Base-by-base conservation (phyloP, 2,329 filamentous ascomycete species). In the Ceratocystis cubensis region DNA sequence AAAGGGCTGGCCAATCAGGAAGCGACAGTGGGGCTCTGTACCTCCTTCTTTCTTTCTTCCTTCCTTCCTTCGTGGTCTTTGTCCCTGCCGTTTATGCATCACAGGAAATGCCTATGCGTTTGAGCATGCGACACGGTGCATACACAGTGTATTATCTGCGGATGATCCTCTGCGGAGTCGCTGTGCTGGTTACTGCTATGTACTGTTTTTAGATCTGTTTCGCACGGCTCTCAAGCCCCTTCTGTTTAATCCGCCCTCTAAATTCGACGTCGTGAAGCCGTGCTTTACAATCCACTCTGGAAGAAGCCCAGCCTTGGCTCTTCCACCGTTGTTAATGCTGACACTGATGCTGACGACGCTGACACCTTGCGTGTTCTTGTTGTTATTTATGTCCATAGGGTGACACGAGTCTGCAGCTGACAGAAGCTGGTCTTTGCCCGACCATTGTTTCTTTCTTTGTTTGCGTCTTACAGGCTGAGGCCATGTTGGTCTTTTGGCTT, bases 61-160 rank as follows among this genome's bases (percentile, higher is more conserved):
- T 62, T 62, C 59, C 59, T 62, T 62, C 59, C 41, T 62, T 62
- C n/a, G 37, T 56, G n/a, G 62, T 64, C 30, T 50, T 33, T 56
- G 45, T 25, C n/a, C 46, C 22, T 28, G 28, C 22, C 13, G 45
- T 53, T 64, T 64, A 53, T 50, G 53, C 53, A 37, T 59, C 53
- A 22, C n/a, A 5, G 46, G 46, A 50, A 50, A 50, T 7, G 46
- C 17, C 46, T 10, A 22, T 50, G 46, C 46, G 46, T 50, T 13
- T 20, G 17, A 22, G 46, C 46, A 50, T 17, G 53, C 28, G 53
- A 53, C 53, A 59, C 53, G 33, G 53, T 59, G 28, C 53, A 33
- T 33, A 17, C 7, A 41, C 37, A 41, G 13, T 41, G 37, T 41
- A 1, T 5, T 41, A 1, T 41, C 37, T 4, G 37, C 37, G 3